Evolutionary conservation across 768 basidiomycete genomes (phyloP).

Genomic region (Boletus bicolor): DNA sequence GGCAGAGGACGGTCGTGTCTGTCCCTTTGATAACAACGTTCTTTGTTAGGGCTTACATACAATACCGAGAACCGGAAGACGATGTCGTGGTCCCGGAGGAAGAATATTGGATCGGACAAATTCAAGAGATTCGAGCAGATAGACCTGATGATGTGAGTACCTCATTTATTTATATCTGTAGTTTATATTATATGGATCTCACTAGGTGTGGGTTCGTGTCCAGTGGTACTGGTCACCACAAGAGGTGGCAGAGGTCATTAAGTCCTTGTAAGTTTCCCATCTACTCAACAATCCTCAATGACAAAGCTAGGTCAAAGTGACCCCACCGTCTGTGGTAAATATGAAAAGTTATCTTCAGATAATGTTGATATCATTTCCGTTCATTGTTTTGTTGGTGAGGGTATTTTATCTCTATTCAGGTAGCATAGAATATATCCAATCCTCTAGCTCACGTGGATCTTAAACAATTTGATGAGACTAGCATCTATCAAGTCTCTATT

Average conservation of each 20-base stretch:
- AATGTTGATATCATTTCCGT: constrained; percentile 46
- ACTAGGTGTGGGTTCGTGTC: constrained; percentile 51
- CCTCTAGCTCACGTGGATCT: constrained; percentile 36
- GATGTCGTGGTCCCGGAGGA: constrained; percentile 22
- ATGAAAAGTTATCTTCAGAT: constrained; percentile 51
- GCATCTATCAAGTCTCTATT: constrained; percentile 40
- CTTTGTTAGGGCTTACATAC: constrained; percentile 35
- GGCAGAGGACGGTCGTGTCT: background rate
- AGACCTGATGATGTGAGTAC: constrained; percentile 30
- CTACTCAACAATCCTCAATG: background rate
- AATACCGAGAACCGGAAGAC: background rate
- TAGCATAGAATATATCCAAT: background rate
- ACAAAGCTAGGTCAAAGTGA: constrained; percentile 33
- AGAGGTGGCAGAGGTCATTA: constrained; percentile 44
- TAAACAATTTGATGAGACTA: constrained; percentile 37
- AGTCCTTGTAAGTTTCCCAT: constrained; percentile 45
- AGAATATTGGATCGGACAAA: constrained; percentile 53
- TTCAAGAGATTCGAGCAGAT: constrained; percentile 42
- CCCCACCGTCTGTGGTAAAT: constrained; percentile 36
- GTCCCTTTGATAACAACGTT: too few species aligned
- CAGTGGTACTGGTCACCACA: constrained; percentile 54
- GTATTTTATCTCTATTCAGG: background rate
- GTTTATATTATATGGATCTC: background rate
- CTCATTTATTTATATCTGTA: background rate
- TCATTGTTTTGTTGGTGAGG: constrained; percentile 45